These are phyloP conservation scores for Penicillium coprophilum DNA, from an alignment of 495 filamentous ascomycete species.

Conservation along the genomic window DNA sequence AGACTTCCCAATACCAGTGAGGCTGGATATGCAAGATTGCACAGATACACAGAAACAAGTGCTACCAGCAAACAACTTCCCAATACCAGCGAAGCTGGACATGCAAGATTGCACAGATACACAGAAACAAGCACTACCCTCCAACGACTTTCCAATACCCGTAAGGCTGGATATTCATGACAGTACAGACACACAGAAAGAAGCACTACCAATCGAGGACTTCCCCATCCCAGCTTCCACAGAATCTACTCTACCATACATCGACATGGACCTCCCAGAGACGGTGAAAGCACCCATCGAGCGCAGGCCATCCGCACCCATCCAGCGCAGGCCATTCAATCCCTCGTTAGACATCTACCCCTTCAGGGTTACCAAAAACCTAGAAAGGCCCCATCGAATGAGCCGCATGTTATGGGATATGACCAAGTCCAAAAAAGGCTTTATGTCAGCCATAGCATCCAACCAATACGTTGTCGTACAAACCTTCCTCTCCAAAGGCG, in stretches of 20 bases:
- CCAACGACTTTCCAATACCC: slow-evolving; percentile 12
- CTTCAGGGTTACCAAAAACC: not conserved
- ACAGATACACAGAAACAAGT: not conserved
- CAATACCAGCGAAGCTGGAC: slow-evolving; percentile 11
- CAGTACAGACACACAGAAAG: not conserved
- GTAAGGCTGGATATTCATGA: slow-evolving; percentile 4
- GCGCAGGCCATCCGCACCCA: not conserved
- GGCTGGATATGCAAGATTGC: slow-evolving; percentile 6
- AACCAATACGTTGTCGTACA: slow-evolving; percentile 7
- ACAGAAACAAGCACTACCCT: not conserved
- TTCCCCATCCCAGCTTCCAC: not conserved
- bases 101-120: slow-evolving; percentile 4
- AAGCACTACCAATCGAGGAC: not conserved
- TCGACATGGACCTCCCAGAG: not conserved
- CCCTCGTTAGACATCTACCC: not conserved
- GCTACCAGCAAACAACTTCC: slow-evolving; percentile 1
- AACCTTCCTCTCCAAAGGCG: slow-evolving; percentile 33
- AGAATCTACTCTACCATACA: not conserved
- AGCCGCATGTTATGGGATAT: slow-evolving; percentile 18
- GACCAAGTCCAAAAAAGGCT: slow-evolving; percentile 12
- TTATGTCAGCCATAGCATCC: slow-evolving; percentile 14
- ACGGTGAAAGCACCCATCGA: not conserved
- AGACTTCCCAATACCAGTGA: slow-evolving; percentile 13
- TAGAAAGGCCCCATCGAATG: slow-evolving; percentile 17
- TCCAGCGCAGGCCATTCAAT: not conserved